Evolutionary conservation across 495 filamentous ascomycete species (phyloP).

Genomic region (Paragyromitra xinjiangensis): DNA sequence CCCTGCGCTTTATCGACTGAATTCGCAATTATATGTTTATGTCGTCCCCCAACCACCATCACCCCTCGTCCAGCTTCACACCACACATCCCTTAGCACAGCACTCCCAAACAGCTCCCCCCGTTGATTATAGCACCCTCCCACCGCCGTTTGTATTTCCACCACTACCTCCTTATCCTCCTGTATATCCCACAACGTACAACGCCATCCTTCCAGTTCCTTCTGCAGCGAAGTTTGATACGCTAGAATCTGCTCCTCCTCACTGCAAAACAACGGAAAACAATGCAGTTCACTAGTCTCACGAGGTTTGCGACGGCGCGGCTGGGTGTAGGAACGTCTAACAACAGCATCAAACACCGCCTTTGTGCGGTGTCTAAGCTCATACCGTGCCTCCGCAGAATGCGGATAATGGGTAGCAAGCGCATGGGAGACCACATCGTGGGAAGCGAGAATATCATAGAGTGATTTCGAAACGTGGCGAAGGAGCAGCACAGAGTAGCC

Average conservation of each 20-base stretch:
- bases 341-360: slow-evolving; percentile 31
- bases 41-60: slow-evolving; percentile 39
- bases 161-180: slow-evolving; percentile 5
- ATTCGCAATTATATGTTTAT: slow-evolving; percentile 16
- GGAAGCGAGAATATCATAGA: slow-evolving; percentile 35
- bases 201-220: slow-evolving; percentile 12
- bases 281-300: slow-evolving; percentile 1
- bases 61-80: slow-evolving; percentile 33
- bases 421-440: slow-evolving; percentile 43
- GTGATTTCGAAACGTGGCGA: slow-evolving; percentile 38
- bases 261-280: slow-evolving; percentile 32
- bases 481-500: slow-evolving; percentile 36
- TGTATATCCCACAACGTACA: slow-evolving; percentile 36
- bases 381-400: slow-evolving; percentile 26
- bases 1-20: slow-evolving; percentile 2
- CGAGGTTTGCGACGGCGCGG: slow-evolving; percentile 25
- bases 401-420: slow-evolving; percentile 32
- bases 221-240: slow-evolving; percentile 29
- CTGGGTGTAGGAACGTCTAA: slow-evolving; percentile 42
- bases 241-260: slow-evolving; percentile 43
- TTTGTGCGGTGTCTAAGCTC: slow-evolving; percentile 8
- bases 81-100: slow-evolving; percentile 28
- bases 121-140: slow-evolving; percentile 37
- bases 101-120: slow-evolving; percentile 27
- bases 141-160: slow-evolving; percentile 1